A percentile compares a stretch with the other conserved stretches of the same genome.
These are phyloP conservation scores for Ascochyta clinopodiicola DNA, from an alignment of 2,329 filamentous ascomycete species.

Conservation along the genomic window DNA sequence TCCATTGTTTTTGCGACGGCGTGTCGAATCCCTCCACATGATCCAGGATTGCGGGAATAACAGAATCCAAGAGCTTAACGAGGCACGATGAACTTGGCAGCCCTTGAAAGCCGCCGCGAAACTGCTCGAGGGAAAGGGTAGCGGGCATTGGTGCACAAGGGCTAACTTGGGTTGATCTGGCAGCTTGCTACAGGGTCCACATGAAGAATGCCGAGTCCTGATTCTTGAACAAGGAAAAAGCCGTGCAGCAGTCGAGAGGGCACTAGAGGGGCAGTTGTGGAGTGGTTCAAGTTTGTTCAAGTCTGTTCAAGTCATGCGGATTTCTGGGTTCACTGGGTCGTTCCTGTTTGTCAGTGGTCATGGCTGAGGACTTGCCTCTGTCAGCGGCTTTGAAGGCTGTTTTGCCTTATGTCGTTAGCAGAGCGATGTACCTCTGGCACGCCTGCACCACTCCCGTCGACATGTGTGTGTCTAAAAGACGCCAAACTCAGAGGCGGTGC, in stretches of 20 bases:
- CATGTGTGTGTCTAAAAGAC: slow-evolving; percentile 5
- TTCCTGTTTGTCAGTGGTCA: neutral
- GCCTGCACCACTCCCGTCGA: slow-evolving; percentile 9
- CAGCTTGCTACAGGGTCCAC: slow-evolving; percentile 13
- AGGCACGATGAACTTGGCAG: slow-evolving; percentile 8
- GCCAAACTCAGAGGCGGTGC: slow-evolving; percentile 7
- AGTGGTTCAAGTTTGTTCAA: neutral
- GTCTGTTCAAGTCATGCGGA: neutral
- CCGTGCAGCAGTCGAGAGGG: neutral
- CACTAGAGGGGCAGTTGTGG: slow-evolving; percentile 2
- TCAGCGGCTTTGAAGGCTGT: neutral
- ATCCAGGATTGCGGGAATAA: slow-evolving; percentile 16
- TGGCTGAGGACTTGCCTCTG: neutral
- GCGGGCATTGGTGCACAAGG: slow-evolving; percentile 14
- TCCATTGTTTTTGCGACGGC: slow-evolving; percentile 17
- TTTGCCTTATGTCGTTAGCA: slow-evolving; percentile 15
- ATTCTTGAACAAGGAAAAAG: slow-evolving; percentile 6
- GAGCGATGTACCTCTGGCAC: slow-evolving; percentile 6
- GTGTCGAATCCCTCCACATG: slow-evolving; percentile 2
- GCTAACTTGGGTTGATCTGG: slow-evolving; percentile 9
- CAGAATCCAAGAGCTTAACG: slow-evolving; percentile 14
- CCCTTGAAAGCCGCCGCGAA: slow-evolving; percentile 1
- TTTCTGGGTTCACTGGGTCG: neutral
- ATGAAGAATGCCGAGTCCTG: neutral
- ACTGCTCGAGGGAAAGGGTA: neutral